Evolutionary conservation across 306 rosid species (phyloP).

Genomic region (Macrotyloma uniflorum): DNA sequence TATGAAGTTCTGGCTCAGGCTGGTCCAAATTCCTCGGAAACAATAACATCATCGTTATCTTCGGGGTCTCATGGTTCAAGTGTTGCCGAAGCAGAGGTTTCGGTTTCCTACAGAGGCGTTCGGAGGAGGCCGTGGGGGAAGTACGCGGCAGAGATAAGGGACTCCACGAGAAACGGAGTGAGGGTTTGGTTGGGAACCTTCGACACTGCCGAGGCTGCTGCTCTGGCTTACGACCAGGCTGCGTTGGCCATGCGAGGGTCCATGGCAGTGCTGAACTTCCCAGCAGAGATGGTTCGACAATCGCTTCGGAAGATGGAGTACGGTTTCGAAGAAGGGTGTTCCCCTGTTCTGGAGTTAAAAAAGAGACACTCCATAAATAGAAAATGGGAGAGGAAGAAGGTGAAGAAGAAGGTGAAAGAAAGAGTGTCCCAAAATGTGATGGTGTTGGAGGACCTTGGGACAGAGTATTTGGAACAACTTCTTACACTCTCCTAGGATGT

Average conservation of each 20-base stretch:
- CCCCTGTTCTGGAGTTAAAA: conserved; percentile 70
- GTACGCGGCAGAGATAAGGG: conserved; percentile 74
- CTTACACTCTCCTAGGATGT: conserved; percentile 37
- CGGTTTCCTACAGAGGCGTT: conserved; percentile 57
- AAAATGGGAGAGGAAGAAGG: conserved; percentile 31
- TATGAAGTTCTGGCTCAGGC: conserved; percentile 44
- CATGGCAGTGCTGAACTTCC: conserved; percentile 60
- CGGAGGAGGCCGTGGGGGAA: conserved; percentile 77
- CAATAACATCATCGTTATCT: not conserved
- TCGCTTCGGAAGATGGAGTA: conserved; percentile 59
- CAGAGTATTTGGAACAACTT: conserved; percentile 63
- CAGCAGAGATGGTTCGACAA: conserved; percentile 42
- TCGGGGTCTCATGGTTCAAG: not conserved
- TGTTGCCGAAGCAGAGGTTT: not conserved
- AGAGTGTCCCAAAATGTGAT: conserved; percentile 22
- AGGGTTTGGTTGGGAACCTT: conserved; percentile 82
- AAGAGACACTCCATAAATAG: conserved; percentile 54
- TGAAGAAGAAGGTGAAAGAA: conserved; percentile 10
- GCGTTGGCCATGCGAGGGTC: conserved; percentile 66
- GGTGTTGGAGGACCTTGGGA: conserved; percentile 63
- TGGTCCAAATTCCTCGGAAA: not conserved
- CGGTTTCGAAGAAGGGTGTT: conserved; percentile 36
- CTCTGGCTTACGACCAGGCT: conserved; percentile 80
- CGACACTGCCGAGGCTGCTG: conserved; percentile 73
- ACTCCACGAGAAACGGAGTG: conserved; percentile 60